Percentiles rank a stretch among this genome's conserved stretches.
phyloP scores from a whole-genome alignment of 208 protist species.

The Trypanosoma theileri region DNA sequence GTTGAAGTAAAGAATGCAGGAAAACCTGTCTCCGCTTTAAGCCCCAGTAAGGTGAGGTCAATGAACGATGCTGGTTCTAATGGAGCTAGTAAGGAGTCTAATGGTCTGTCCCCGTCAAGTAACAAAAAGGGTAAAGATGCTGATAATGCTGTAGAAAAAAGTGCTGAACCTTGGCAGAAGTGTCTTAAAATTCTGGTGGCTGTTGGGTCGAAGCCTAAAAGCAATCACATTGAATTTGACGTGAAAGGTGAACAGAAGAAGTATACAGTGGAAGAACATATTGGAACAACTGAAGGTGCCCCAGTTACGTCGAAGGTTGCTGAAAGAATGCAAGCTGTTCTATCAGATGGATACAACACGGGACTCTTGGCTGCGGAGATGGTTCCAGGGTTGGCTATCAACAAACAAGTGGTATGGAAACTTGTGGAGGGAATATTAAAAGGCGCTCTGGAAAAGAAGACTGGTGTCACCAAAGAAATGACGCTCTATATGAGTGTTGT shows the following conservation, averaged over 20 bases:
- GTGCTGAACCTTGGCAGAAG: slow-evolving; percentile 10
- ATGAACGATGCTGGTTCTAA: background rate
- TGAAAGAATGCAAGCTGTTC: slow-evolving; percentile 36
- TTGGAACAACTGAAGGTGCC: slow-evolving; percentile 13
- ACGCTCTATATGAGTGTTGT: slow-evolving; percentile 54
- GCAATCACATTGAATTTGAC: slow-evolving; percentile 40
- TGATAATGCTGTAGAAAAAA: background rate
- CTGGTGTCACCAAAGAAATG: slow-evolving; percentile 28
- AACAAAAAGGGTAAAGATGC: no score
- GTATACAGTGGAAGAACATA: slow-evolving; percentile 61
- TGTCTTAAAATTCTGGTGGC: slow-evolving; percentile 25
- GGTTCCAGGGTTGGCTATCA: slow-evolving; percentile 23
- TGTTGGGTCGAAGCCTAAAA: slow-evolving; percentile 27
- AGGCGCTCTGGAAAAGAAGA: slow-evolving; percentile 21
- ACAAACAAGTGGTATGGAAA: slow-evolving; percentile 51
- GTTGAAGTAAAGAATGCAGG: background rate
- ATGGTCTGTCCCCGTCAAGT: background rate
- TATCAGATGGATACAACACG: slow-evolving; percentile 45
- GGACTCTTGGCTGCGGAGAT: slow-evolving; percentile 46
- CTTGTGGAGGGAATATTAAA: slow-evolving; percentile 37
- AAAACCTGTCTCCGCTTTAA: no score
- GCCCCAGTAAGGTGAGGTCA: background rate
- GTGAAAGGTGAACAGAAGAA: slow-evolving; percentile 41
- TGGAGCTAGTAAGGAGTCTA: background rate
- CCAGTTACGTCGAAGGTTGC: slow-evolving; percentile 40